Conservation (phyloP, 1,284 basidiomycete genomes). For the Naganishia liquefaciens region DNA sequence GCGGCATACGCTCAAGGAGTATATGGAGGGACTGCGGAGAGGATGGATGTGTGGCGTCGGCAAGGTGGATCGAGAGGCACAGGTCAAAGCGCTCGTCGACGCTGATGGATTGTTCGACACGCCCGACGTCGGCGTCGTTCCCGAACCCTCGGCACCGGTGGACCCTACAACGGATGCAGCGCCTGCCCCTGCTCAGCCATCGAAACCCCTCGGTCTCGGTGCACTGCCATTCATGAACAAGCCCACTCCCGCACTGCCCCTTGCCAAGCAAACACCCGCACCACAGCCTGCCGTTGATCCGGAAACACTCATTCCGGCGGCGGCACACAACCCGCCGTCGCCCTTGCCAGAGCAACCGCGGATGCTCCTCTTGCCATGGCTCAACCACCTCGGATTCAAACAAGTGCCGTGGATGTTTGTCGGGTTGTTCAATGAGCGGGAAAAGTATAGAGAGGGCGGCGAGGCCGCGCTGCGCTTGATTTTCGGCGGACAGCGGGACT, state of each 20-base stretch:
- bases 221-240: slow-evolving; percentile 39
- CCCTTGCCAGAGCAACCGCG: slow-evolving; percentile 76
- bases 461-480: slow-evolving; percentile 79
- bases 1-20: slow-evolving; percentile 90
- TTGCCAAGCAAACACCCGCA: slow-evolving; percentile 26
- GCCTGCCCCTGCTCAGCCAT: neutral
- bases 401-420: slow-evolving; percentile 87
- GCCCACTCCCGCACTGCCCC: slow-evolving; percentile 31
- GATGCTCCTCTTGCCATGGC: slow-evolving; percentile 82
- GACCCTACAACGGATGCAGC: neutral
- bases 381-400: slow-evolving; percentile 78
- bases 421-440: slow-evolving; percentile 89
- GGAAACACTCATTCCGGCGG: slow-evolving; percentile 34
- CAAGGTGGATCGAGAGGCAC: slow-evolving; percentile 72
- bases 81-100: slow-evolving; percentile 67
- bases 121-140: slow-evolving; percentile 18
- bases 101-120: slow-evolving; percentile 61
- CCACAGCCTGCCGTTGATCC: slow-evolving; percentile 40
- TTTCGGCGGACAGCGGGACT: slow-evolving; percentile 65
- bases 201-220: slow-evolving; percentile 22
- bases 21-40: slow-evolving; percentile 76
- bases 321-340: slow-evolving; percentile 59
- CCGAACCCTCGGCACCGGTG: slow-evolving; percentile 4
- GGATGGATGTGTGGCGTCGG: slow-evolving; percentile 81
- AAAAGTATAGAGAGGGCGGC: slow-evolving; percentile 73